Conservation (phyloP, 495 filamentous ascomycete species). For the Schizothecium vesticola region DNA sequence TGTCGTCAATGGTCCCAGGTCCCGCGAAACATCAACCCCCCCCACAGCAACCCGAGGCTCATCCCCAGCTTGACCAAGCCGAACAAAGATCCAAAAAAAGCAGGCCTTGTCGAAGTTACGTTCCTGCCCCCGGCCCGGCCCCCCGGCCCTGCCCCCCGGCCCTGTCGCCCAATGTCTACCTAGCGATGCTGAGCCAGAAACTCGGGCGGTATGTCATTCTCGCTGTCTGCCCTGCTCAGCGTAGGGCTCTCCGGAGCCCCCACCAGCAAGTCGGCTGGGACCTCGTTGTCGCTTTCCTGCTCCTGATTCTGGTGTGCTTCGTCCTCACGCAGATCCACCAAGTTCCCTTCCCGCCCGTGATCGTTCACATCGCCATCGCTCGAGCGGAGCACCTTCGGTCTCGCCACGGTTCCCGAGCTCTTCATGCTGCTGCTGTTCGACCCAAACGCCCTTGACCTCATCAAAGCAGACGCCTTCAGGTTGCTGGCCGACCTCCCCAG, state of each 20-base stretch:
- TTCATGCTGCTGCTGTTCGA: not conserved
- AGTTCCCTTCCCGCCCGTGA: slow-evolving; percentile 16
- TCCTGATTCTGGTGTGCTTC: slow-evolving; percentile 1
- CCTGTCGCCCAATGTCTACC: not conserved
- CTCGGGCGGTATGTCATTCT: slow-evolving; percentile 37
- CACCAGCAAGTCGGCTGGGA: slow-evolving; percentile 32
- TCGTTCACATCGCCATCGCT: slow-evolving; percentile 29
- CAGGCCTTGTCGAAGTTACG: too few relatives aligned
- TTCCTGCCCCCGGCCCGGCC: too few relatives aligned
- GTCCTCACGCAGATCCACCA: slow-evolving; percentile 37
- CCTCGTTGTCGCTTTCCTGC: slow-evolving; percentile 34
- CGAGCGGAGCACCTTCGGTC: not conserved
- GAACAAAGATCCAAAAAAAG: too few relatives aligned
- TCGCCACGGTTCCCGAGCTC: slow-evolving; percentile 1
- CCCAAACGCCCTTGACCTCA: not conserved
- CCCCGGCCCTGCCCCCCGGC: too few relatives aligned
- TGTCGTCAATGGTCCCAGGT: not conserved
- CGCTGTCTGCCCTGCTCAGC: slow-evolving; percentile 24
- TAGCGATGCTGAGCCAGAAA: slow-evolving; percentile 32
- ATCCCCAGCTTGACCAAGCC: too few relatives aligned
- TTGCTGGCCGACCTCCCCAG: slow-evolving; percentile 15
- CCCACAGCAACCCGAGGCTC: too few relatives aligned
- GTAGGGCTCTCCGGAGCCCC: slow-evolving; percentile 1
- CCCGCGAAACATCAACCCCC: too few relatives aligned
- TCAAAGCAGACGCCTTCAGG: not conserved